Conservation (phyloP, 306 rosid genomes). For the Vigna reflexopilosa region DNA sequence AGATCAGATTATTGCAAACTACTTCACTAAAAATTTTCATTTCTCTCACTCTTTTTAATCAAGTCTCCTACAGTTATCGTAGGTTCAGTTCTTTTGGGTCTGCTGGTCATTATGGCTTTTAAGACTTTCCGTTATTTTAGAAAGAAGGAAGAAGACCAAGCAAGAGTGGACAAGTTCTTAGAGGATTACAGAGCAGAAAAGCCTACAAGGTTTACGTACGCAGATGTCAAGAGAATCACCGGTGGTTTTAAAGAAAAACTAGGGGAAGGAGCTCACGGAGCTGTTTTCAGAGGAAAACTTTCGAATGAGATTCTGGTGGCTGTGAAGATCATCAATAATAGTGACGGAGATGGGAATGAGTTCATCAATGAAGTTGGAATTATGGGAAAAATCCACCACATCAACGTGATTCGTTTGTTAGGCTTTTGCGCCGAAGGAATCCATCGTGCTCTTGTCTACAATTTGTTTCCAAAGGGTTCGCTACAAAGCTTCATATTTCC, state of each 20-base stretch:
- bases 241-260: background rate
- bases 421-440: background rate
- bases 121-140: background rate
- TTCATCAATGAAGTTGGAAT: background rate
- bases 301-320: background rate
- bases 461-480: background rate
- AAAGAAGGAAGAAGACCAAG: background rate
- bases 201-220: background rate
- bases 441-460: background rate
- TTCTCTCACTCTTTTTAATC: background rate
- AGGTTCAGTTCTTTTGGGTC: background rate
- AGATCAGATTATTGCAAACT: background rate
- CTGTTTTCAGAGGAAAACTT: background rate
- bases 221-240: background rate
- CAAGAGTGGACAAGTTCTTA: background rate
- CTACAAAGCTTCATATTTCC: too few species aligned
- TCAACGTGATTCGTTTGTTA: background rate
- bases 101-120: background rate
- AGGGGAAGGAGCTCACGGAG: background rate
- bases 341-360: background rate
- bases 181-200: background rate
- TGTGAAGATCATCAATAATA: background rate
- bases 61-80: background rate
- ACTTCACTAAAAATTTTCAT: background rate
- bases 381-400: background rate